A percentile compares a stretch with the other conserved stretches of the same genome.
These are phyloP conservation scores for Aegilops umbellulata DNA, from an alignment of 176 grass and related monocot species.

Conservation along the genomic window DNA sequence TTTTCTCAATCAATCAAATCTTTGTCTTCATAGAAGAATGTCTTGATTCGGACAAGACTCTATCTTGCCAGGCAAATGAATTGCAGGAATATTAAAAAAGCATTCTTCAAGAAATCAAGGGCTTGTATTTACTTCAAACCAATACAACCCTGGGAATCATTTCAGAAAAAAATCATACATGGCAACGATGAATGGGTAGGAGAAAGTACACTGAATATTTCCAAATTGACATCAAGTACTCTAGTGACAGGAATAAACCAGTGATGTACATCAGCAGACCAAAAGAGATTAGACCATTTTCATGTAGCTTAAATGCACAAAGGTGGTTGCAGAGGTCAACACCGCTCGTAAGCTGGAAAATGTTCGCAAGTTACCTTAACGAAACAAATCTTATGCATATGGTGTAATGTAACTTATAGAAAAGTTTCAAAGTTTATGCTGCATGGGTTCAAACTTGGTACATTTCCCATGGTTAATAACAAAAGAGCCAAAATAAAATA, in stretches of 20 bases:
- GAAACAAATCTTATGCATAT: background rate
- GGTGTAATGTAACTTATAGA: background rate
- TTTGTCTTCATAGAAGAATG: conserved; percentile 82
- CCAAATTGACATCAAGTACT: background rate
- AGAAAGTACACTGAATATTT: conserved; percentile 6
- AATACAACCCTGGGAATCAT: conserved; percentile 62
- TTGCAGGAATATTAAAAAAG: conserved; percentile 58
- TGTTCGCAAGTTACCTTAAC: background rate
- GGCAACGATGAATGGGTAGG: conserved; percentile 10
- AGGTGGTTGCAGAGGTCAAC: background rate
- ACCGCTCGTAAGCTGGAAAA: background rate
- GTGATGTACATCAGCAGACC: background rate
- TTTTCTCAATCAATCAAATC: conserved; percentile 64
- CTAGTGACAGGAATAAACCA: background rate
- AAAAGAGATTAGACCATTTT: background rate
- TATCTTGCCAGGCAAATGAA: conserved; percentile 72
- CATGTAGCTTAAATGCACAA: background rate
- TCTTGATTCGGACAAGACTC: conserved; percentile 63
- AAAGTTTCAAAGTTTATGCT: background rate
- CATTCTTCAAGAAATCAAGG: conserved; percentile 60
- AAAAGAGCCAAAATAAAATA: background rate
- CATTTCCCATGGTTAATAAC: background rate
- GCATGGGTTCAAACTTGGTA: background rate
- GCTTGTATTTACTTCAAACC: conserved; percentile 71
- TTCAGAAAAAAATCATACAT: conserved; percentile 40